Base-by-base conservation (phyloP, 1,139 yeast genomes). In the Zygosaccharomyces pseudobailii region DNA sequence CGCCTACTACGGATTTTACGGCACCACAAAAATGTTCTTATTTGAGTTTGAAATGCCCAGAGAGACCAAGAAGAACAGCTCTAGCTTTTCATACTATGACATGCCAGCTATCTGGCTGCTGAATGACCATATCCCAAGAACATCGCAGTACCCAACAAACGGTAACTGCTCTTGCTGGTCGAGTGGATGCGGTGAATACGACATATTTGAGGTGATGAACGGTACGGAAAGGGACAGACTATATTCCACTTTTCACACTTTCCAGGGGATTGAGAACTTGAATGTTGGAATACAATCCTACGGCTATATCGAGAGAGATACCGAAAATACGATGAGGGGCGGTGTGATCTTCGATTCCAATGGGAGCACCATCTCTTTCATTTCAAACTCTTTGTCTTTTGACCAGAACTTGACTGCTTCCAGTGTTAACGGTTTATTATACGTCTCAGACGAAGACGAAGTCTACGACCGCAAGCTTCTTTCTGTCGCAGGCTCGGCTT, bases 111-210 rank as follows among this genome's bases (percentile, higher is more conserved):
- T 84, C 57, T 84, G 92, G 67, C 72, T 84, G 58, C 71, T 84
- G 64, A 84, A 84, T 63, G 87, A 87, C 47, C 79, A 82, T 66
- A 81, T 84, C 61, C 86, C 90, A 67, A 80, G 92, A 75, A 84
- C 90, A 48, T 74, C 86, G 46, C 90, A 84, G 70, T 84, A 84
- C 66, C 79, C 80, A 52, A 75, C 79, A 40, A 75, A 76, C 55
- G 66, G 74, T 42, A 72, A 76, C 55, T 84, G 90, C 67, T 82
- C 89, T 25, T 82, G 90, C 65, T 84, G 92, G 90, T 70, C 74
- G 34, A 72, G 83, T 45, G 89, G 89, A 10, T 83, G 90, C 70
- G 92, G 94, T 69, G 92, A 85, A 70, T 82, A 81, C 65, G 94
- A 85, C 71, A 79, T 84, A 62, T 84, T 84, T 63, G 94, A 84